Percentiles rank a stretch among this genome's conserved stretches.
Evolutionary conservation across 805 yeast genomes (phyloP).

Genomic region (Yueomyces sp.): DNA sequence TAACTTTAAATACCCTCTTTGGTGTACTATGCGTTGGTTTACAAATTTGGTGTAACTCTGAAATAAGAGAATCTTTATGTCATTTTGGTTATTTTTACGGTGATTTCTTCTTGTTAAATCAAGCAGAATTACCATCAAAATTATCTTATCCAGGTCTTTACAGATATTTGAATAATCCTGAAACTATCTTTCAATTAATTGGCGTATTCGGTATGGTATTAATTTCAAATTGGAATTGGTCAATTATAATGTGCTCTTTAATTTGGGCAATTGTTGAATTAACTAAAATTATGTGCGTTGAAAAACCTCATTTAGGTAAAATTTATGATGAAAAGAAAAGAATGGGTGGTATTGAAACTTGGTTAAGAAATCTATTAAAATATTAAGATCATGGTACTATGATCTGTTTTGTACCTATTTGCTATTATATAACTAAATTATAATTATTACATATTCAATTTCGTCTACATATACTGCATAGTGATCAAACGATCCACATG

Average conservation of each 20-base stretch:
- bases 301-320: slow-evolving; percentile 63
- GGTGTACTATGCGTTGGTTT: slow-evolving; percentile 43
- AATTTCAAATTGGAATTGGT: slow-evolving; percentile 39
- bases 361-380: too few species aligned
- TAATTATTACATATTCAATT: too few species aligned
- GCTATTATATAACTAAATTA: too few species aligned
- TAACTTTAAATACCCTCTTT: slow-evolving; percentile 19
- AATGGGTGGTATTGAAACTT: slow-evolving; percentile 21
- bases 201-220: slow-evolving; percentile 66
- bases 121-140: slow-evolving; percentile 31
- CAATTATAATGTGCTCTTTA: slow-evolving; percentile 37
- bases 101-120: slow-evolving; percentile 55
- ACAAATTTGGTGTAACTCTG: slow-evolving; percentile 57
- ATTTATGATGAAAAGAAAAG: slow-evolving; percentile 42
- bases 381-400: too few species aligned
- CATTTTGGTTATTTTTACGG: slow-evolving; percentile 88
- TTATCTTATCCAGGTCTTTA: slow-evolving; percentile 71
- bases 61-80: slow-evolving; percentile 59
- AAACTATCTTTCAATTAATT: slow-evolving; percentile 61
- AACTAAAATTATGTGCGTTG: slow-evolving; percentile 58
- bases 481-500: too few species aligned
- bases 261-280: slow-evolving; percentile 58
- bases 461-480: too few species aligned
- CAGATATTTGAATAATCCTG: slow-evolving; percentile 73
- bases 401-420: too few species aligned